Evolutionary conservation across 768 basidiomycete genomes (phyloP), one percentile per base, ranked within the genome.

Genomic region (Podaxis carcinomalis): DNA sequence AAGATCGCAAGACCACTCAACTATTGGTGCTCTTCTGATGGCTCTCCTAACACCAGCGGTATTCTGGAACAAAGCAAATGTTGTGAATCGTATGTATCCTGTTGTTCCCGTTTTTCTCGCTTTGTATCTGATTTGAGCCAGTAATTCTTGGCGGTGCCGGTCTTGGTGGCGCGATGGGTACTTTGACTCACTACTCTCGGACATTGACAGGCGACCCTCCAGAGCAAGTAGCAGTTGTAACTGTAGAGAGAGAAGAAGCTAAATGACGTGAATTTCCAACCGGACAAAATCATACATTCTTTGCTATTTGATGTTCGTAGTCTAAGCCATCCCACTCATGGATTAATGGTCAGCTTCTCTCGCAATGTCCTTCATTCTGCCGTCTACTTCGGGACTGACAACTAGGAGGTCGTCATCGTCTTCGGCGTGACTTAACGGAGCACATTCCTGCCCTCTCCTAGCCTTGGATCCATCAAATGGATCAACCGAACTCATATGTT

Each of bases 401-500:
- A 82, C 78, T 9, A 86, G 73, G 52, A 90, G 68, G 68, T 87
- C 82, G 10, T 78, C 75, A 23, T 76, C 76, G 28, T 71, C 59
- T 25, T 68, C 67, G 16, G n/a, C 65, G 57, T 62, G 56, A 5
- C 60, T n/a, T 57, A 46, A 62, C 46, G 63, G 64, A 19, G 37
- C 51, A 62, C 67, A 63, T 56, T 65, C 64, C 44, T 66, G 54
- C 50, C 79, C 80, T 63, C 68, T 73, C 42, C 83, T 73, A 36
- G 75, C 73, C 53, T 72, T 74, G 56, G 74, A 66, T 42, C 90
- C 90, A 66, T 92, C 86, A 69, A 85, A 90, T 49, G 80, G 80
- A 69, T 96, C 93, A 0, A 95, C 85, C 5, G 67, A 68, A 64
- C 82, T 86, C 92, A 95, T 92, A 68, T 93, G 86, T 70, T 93